phyloP scores from a whole-genome alignment of 2,329 filamentous ascomycete species.

The Aspergillus sojae region DNA sequence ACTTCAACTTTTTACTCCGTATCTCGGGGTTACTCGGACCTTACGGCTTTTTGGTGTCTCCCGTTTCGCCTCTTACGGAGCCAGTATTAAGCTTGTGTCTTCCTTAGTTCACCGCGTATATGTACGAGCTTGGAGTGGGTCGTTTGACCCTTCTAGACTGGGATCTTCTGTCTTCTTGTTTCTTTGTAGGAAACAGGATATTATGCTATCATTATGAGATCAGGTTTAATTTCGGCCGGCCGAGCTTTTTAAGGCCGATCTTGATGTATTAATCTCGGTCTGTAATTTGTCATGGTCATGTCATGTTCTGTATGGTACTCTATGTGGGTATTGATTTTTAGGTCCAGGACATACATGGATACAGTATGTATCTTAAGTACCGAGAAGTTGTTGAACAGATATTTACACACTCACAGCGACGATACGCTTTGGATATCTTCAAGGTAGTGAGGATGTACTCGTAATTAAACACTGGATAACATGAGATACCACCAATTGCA shows the following conservation, averaged over 20 bases:
- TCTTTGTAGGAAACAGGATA: not conserved
- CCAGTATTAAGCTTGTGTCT: not conserved
- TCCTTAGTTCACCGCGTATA: not conserved
- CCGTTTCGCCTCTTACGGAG: not conserved
- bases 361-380: not conserved
- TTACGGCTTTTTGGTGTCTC: not conserved
- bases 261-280: not conserved
- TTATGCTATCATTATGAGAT: slow-evolving; percentile 8
- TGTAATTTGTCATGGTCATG: not conserved
- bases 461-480: too few species aligned
- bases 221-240: not conserved
- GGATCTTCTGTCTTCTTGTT: not conserved
- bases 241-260: not conserved
- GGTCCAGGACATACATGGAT: not conserved
- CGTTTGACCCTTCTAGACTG: not conserved
- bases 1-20: too few species aligned
- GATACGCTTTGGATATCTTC: too few species aligned
- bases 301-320: slow-evolving; percentile 7
- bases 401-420: too few species aligned
- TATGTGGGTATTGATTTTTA: not conserved
- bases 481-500: not conserved
- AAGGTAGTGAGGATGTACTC: too few species aligned
- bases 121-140: not conserved
- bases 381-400: not conserved
- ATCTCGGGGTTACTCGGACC: not conserved